Base-by-base conservation (phyloP, 306 rosid species). In the Cucurbita ficifolia region DNA sequence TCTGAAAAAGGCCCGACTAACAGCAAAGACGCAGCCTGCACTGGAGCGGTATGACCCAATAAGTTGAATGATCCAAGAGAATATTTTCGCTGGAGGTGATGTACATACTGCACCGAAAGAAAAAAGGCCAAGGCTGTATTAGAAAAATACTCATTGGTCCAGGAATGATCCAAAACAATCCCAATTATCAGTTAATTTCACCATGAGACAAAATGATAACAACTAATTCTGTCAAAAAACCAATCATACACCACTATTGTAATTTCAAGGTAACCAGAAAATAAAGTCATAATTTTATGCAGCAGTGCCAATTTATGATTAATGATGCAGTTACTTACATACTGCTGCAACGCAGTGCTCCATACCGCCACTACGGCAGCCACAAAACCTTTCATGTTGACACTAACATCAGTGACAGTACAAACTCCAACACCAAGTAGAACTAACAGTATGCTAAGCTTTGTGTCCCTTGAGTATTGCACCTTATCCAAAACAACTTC, bases 21-120 rank as follows among this genome's bases (percentile, higher is more conserved):
- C 76, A 89, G 71, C 60, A 92, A 85, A 3, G 96, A 85, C 40
- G 79, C 85, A 18, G 97, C 96, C 82, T 92, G 97, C n/a, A 90
- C 96, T 4, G 97, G 96, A 67, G 97, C 97, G 46, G 97, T 92
- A 69, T 92, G 97, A 52, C 97, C 95, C 89, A 92, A 80, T 55
- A 92, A 87, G 85, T 79, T 92, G 90, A 89, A 92, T 73, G 97
- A 92, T 76, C 95, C 82, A 17, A 89, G 85, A 22, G 92, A 84
- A 86, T 92, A 92, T 81, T 92, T 92, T 81, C 96, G 83, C 80
- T 88, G 96, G 79, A 92, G 97, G 79, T 76, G 87, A 75, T 92
- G 97, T 39, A 92, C 97, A 84, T 89, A 89, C 96, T 92, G 90
- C 88, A 85, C 22, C 29, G 29, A 70, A 35, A 70, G 17, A 70